These are phyloP conservation scores for Teunomyces aglyptinius DNA, from an alignment of 805 yeast genomes.

Conservation along the genomic window DNA sequence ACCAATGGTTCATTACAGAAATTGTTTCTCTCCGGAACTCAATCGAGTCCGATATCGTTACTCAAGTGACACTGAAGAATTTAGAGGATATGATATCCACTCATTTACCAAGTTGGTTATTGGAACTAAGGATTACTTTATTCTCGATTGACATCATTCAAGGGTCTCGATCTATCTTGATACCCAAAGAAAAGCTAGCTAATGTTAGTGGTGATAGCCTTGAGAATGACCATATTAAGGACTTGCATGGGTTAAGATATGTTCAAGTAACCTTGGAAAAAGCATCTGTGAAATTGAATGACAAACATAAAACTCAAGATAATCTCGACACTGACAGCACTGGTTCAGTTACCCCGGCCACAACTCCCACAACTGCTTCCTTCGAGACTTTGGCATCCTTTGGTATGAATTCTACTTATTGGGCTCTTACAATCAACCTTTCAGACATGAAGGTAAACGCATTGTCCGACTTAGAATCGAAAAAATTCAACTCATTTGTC, in stretches of 20 bases:
- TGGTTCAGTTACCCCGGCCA: neutral
- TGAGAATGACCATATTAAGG: slow-evolving; percentile 16
- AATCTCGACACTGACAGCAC: neutral
- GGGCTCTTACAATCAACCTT: slow-evolving; percentile 20
- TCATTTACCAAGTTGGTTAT: slow-evolving; percentile 34
- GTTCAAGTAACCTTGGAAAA: slow-evolving; percentile 14
- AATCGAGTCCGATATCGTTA: neutral
- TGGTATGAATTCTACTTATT: slow-evolving; percentile 13
- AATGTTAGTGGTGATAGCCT: slow-evolving; percentile 12
- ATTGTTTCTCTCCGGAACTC: slow-evolving; percentile 9
- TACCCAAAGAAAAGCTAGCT: slow-evolving; percentile 22
- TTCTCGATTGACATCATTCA: slow-evolving; percentile 19
- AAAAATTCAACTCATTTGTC: slow-evolving; percentile 15
- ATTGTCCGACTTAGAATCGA: slow-evolving; percentile 11
- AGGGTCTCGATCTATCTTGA: slow-evolving; percentile 40
- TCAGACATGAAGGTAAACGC: slow-evolving; percentile 16
- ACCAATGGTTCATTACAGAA: slow-evolving; percentile 23
- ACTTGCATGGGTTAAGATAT: slow-evolving; percentile 19
- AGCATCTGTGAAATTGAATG: slow-evolving; percentile 8
- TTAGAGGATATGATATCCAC: slow-evolving; percentile 17
- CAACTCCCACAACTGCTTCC: slow-evolving; percentile 20
- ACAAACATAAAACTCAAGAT: slow-evolving; percentile 1
- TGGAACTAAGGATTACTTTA: slow-evolving; percentile 19
- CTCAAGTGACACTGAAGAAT: neutral
- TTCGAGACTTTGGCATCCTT: slow-evolving; percentile 27